phyloP scores from a whole-genome alignment of 768 basidiomycete genomes.

The Lanmaoa rubissima region DNA sequence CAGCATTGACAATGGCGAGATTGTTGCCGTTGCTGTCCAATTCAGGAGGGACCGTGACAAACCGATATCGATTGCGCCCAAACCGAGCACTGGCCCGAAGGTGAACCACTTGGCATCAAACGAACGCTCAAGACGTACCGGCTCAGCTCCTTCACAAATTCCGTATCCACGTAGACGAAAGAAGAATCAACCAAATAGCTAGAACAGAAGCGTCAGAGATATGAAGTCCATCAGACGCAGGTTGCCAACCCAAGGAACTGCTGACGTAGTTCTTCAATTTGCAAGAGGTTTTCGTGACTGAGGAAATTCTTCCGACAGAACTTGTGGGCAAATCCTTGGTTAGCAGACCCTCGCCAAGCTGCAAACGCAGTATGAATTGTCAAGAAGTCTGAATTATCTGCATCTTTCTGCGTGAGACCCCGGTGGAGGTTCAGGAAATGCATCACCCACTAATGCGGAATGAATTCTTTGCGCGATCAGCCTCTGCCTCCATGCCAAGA shows the following conservation, averaged over 20 bases:
- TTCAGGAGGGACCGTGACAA: slow-evolving; percentile 70
- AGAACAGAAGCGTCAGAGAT: slow-evolving; percentile 2
- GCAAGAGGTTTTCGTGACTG: slow-evolving; percentile 90
- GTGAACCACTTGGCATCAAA: slow-evolving; percentile 2
- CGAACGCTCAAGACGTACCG: slow-evolving; percentile 38
- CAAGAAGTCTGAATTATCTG: slow-evolving; percentile 93
- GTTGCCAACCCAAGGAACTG: slow-evolving; percentile 69
- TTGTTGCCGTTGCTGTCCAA: slow-evolving; percentile 70
- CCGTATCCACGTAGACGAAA: slow-evolving; percentile 69
- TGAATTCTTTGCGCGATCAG: slow-evolving; percentile 74
- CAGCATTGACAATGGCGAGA: slow-evolving; percentile 67
- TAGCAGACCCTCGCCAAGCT: slow-evolving; percentile 77
- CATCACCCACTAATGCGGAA: slow-evolving; percentile 67
- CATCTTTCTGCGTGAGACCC: slow-evolving; percentile 1
- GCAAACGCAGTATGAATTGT: slow-evolving; percentile 90
- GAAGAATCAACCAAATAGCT: slow-evolving; percentile 88
- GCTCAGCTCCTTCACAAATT: slow-evolving; percentile 67
- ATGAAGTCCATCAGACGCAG: slow-evolving; percentile 1
- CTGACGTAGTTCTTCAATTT: slow-evolving; percentile 94
- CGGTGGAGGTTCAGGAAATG: background rate
- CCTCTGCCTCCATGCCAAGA: slow-evolving; percentile 83
- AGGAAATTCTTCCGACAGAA: slow-evolving; percentile 82
- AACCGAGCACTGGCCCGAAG: slow-evolving; percentile 60
- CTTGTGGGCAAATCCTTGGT: slow-evolving; percentile 57
- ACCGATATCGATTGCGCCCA: slow-evolving; percentile 69